phyloP scores from a whole-genome alignment of 768 basidiomycete genomes.

The Psilocybe cubensis region DNA sequence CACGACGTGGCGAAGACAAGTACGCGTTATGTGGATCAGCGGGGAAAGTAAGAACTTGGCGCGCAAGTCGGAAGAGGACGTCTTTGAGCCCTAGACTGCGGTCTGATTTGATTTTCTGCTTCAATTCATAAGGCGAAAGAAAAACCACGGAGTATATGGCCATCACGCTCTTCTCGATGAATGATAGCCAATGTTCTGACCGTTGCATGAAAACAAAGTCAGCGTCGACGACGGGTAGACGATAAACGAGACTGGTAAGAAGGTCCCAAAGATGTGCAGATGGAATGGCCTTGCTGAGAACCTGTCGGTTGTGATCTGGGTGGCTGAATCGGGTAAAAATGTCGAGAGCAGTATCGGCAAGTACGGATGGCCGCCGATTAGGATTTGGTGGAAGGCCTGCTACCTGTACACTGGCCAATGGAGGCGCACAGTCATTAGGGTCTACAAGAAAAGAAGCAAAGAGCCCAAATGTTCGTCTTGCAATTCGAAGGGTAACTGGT shows the following conservation, averaged over 20 bases:
- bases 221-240: conserved; percentile 78
- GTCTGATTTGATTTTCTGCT: conserved; percentile 69
- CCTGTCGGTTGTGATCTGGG: conserved; percentile 76
- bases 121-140: conserved; percentile 76
- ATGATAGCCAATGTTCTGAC: conserved; percentile 73
- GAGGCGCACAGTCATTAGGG: conserved; percentile 65
- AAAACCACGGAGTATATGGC: conserved; percentile 88
- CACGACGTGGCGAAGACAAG: conserved; percentile 60
- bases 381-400: conserved; percentile 45
- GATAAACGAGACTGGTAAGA: conserved; percentile 74
- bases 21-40: conserved; percentile 57
- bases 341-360: conserved; percentile 81
- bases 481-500: conserved; percentile 48
- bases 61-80: conserved; percentile 73
- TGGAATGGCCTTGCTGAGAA: conserved; percentile 66
- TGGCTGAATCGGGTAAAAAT: conserved; percentile 81
- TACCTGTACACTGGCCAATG: conserved; percentile 59
- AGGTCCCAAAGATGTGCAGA: conserved; percentile 58
- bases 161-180: conserved; percentile 79
- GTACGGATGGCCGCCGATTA: conserved; percentile 54
- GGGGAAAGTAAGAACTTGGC: conserved; percentile 59
- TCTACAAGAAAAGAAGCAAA: conserved; percentile 79
- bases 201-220: conserved; percentile 68
- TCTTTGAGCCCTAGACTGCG: conserved; percentile 67
- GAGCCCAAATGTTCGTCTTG: conserved; percentile 63